Evolutionary conservation across 2,329 filamentous ascomycete species (phyloP).

Genomic region (Arthrobotrys musiformis): DNA sequence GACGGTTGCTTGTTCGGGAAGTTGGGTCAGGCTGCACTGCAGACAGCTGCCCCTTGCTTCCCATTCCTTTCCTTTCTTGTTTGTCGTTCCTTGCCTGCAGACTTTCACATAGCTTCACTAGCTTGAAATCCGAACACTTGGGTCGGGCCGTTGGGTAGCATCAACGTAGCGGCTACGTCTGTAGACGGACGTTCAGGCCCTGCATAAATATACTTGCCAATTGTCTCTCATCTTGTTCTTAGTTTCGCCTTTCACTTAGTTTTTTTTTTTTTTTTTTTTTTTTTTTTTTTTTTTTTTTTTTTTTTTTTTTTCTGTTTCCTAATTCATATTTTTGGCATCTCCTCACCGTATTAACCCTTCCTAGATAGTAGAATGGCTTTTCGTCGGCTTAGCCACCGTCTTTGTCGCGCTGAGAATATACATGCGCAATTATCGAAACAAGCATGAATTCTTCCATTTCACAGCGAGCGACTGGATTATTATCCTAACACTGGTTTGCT

Average conservation of each 20-base stretch:
- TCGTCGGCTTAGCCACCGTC: conserved; percentile 19
- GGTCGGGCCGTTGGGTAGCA: neutral
- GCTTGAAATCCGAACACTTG: neutral
- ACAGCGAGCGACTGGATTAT: conserved; percentile 27
- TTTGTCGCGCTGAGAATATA: conserved; percentile 27
- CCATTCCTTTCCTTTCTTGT: neutral
- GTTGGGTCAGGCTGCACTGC: neutral
- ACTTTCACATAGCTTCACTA: neutral
- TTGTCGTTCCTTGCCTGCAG: neutral
- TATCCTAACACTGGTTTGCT: conserved; percentile 8
- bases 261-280: neutral
- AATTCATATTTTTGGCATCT: neutral
- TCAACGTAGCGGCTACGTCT: too few relatives aligned
- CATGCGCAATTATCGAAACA: conserved; percentile 27
- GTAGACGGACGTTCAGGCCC: too few relatives aligned
- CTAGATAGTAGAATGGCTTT: conserved; percentile 34
- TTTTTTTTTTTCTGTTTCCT: neutral
- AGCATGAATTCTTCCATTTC: neutral
- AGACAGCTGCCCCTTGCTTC: conserved; percentile 10
- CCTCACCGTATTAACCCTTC: neutral
- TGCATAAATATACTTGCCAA: neutral
- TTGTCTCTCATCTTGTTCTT: neutral
- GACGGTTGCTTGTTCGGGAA: neutral
- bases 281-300: neutral
- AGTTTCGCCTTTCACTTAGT: neutral